Percentiles rank a stretch among this genome's conserved stretches.
phyloP scores from a whole-genome alignment of 1,139 yeast genomes.

The Geotrichum carabidarum region DNA sequence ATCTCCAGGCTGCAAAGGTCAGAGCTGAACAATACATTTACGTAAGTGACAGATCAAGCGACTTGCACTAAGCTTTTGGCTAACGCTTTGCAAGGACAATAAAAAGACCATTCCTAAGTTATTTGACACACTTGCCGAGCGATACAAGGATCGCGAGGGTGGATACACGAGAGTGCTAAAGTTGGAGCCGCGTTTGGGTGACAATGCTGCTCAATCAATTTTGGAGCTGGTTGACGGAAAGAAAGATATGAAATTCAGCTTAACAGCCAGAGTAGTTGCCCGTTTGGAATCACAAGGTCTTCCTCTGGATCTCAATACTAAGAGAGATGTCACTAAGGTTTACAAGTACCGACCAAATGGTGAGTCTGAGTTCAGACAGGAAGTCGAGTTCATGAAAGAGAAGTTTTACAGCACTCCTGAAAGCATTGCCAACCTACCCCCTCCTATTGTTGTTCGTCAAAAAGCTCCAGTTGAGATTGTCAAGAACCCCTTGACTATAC shows the following conservation, averaged over 20 bases:
- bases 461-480: slow-evolving; percentile 15
- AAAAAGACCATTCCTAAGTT: slow-evolving; percentile 53
- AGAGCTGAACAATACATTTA: slow-evolving; percentile 29
- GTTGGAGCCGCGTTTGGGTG: slow-evolving; percentile 83
- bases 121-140: slow-evolving; percentile 54
- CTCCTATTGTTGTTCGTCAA: slow-evolving; percentile 13
- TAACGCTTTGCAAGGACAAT: slow-evolving; percentile 37
- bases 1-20: slow-evolving; percentile 25
- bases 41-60: slow-evolving; percentile 18
- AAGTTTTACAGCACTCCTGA: slow-evolving; percentile 45
- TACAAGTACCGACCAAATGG: slow-evolving; percentile 48
- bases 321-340: slow-evolving; percentile 53
- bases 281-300: slow-evolving; percentile 64
- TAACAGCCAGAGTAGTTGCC: slow-evolving; percentile 75
- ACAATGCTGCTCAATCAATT: slow-evolving; percentile 86
- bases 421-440: slow-evolving; percentile 21
- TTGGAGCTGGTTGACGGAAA: slow-evolving; percentile 81
- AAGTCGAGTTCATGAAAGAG: slow-evolving; percentile 60
- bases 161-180: slow-evolving; percentile 85
- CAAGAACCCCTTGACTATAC: slow-evolving; percentile 12
- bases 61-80: slow-evolving; percentile 8
- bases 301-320: slow-evolving; percentile 57
- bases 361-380: slow-evolving; percentile 48
- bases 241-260: slow-evolving; percentile 71
- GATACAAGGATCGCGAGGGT: slow-evolving; percentile 61